A percentile compares a stretch with the other conserved stretches of the same genome.
Conservation (phyloP, 2,329 filamentous ascomycete species). For the Whalleya microplaca region DNA sequence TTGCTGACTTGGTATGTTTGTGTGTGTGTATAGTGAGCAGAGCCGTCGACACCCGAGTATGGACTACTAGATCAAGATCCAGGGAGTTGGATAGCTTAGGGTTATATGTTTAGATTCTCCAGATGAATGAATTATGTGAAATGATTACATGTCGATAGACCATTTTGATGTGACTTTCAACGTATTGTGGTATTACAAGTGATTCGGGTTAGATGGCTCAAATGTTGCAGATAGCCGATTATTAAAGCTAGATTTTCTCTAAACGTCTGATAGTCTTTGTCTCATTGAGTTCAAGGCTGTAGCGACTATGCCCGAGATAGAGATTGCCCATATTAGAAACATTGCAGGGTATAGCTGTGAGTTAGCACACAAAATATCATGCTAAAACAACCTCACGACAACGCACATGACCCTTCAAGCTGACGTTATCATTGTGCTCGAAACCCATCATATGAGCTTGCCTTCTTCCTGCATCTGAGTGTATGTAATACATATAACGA, state of each 20-base stretch:
- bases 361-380: not conserved
- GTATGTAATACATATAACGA: slow-evolving; percentile 4
- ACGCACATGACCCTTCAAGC: not conserved
- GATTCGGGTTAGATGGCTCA: no score
- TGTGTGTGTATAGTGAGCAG: slow-evolving; percentile 8
- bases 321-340: no score
- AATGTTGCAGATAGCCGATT: no score
- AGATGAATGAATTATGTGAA: not conserved
- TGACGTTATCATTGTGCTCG: not conserved
- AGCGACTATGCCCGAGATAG: no score
- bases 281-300: no score
- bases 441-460: no score
- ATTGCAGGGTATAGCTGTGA: not conserved
- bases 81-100: not conserved
- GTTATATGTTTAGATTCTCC: not conserved
- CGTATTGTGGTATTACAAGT: not conserved
- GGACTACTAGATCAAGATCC: slow-evolving; percentile 23
- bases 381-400: not conserved
- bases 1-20: slow-evolving; percentile 1
- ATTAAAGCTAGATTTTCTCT: no score
- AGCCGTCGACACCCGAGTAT: slow-evolving; percentile 18
- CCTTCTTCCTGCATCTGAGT: slow-evolving; percentile 1
- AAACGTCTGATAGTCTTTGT: no score
- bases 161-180: not conserved
- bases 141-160: no score